Evolutionary conservation across 73 alveolate genomes (phyloP), one percentile per base, ranked within the genome.

Genomic region (Paramecium octaurelia): DNA sequence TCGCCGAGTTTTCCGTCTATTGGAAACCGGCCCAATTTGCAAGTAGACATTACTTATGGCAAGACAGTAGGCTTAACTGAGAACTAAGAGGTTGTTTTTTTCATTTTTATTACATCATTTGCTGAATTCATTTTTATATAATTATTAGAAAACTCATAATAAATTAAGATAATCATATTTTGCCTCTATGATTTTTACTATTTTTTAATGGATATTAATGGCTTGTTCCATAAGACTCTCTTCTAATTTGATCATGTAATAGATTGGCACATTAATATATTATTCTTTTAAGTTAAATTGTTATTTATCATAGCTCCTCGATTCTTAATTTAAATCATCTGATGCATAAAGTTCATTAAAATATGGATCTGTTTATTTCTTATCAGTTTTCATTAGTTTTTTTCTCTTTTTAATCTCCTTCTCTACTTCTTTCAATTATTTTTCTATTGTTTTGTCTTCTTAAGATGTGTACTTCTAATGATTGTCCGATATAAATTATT

Each of bases 101-200:
- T 48, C 34, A 16, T 54, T 54, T 54, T 54, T 54, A 3, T 18
- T 54, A n/a, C 31, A 54, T 54, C 59, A 48, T 12, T 48, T 48
- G 18, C 24, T 48, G 21, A 48, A 48, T 40, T 76, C 89, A 76
- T 80, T 80, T 54, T 80, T 80, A 16, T 54, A 54, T 54, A 54
- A 54, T n/a, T 54, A 54, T 54, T 54, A 54, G 21, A 54, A 54
- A 54, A 54, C 35, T 64, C 84, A 64, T 64, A 64, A 27, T 64
- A 64, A 12, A 64, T 64, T 64, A 64, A 64, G 84, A 34, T 64
- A 64, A 64, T 64, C 84, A 64, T 64, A 64, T 64, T 64, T 64
- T 11, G 84, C 42, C 21, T 64, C 84, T 8, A 64, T 64, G 4
- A 64, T 64, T 20, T 64, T 64, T 34, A 64, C 84, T 64, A 64